Percentiles rank a stretch among this genome's conserved stretches.
Conservation (phyloP, 306 rosid genomes). For the Vigna reflexopilosa region DNA sequence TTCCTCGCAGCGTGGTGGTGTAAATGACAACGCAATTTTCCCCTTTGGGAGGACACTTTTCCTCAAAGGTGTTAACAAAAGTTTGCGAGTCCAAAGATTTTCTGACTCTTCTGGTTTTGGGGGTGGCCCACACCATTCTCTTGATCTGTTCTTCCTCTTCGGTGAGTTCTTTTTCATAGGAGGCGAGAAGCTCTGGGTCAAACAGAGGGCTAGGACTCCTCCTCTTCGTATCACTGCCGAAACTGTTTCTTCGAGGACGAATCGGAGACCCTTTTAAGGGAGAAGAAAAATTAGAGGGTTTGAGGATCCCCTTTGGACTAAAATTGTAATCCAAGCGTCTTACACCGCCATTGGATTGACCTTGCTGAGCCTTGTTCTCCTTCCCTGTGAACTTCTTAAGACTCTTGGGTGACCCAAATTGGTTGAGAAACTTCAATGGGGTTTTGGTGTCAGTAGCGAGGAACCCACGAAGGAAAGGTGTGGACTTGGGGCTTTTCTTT, state of each 20-base stretch:
- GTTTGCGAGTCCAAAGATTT: constrained; percentile 48
- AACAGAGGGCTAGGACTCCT: constrained; percentile 71
- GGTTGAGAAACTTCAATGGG: constrained; percentile 77
- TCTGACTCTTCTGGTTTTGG: constrained; percentile 48
- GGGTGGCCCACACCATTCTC: constrained; percentile 72
- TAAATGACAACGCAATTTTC: constrained; percentile 72
- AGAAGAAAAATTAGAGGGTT: constrained; percentile 47
- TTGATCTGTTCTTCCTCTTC: constrained; percentile 83
- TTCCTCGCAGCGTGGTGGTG: constrained; percentile 92
- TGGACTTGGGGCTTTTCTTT: constrained; percentile 76
- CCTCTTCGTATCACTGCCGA: constrained; percentile 57
- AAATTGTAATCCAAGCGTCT: constrained; percentile 68
- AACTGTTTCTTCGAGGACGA: constrained; percentile 54
- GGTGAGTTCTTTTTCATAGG: constrained; percentile 73
- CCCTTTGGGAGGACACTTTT: constrained; percentile 75
- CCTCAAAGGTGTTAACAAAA: constrained; percentile 55
- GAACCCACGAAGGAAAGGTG: constrained; percentile 73
- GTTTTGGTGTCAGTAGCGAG: constrained; percentile 58
- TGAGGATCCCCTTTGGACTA: constrained; percentile 65
- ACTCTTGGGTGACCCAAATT: constrained; percentile 75
- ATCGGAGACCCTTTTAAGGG: constrained; percentile 65
- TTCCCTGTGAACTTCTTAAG: constrained; percentile 63
- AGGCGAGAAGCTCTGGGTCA: constrained; percentile 80
- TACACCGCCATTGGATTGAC: constrained; percentile 15
- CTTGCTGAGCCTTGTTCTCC: constrained; percentile 69